phyloP scores from a whole-genome alignment of 1,139 yeast species.

The Candida buenavistaensis region DNA sequence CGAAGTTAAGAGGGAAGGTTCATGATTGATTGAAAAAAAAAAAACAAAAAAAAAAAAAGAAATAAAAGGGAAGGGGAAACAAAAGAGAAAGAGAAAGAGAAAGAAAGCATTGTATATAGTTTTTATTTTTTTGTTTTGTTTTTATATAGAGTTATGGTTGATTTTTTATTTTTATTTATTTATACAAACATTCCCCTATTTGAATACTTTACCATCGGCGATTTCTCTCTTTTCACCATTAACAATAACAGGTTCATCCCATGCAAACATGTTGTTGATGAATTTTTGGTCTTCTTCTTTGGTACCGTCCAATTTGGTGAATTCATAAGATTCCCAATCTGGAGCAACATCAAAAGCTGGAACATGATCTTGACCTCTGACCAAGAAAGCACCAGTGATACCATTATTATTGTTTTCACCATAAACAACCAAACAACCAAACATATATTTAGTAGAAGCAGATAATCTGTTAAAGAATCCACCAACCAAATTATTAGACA shows the following conservation, averaged over 20 bases:
- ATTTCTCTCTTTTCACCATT: slow-evolving; percentile 48
- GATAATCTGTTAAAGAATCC: slow-evolving; percentile 97
- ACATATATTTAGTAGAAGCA: slow-evolving; percentile 91
- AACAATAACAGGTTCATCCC: slow-evolving; percentile 51
- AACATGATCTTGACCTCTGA: slow-evolving; percentile 87
- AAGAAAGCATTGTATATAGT: slow-evolving; percentile 1
- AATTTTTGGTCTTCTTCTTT: slow-evolving; percentile 38
- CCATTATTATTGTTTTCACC: slow-evolving; percentile 99
- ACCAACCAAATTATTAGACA: slow-evolving; percentile 98
- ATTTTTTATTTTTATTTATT: too few species aligned
- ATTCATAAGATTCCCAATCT: slow-evolving; percentile 81
- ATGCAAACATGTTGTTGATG: slow-evolving; percentile 51
- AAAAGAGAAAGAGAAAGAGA: not conserved
- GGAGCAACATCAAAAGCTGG: slow-evolving; percentile 99
- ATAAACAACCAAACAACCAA: slow-evolving; percentile 91
- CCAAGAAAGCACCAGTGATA: slow-evolving; percentile 90
- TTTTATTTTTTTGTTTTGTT: too few species aligned
- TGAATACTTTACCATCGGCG: slow-evolving; percentile 54
- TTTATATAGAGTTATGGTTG: too few species aligned
- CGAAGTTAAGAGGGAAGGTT: slow-evolving; percentile 73
- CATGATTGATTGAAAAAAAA: slow-evolving; percentile 50
- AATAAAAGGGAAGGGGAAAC: not conserved
- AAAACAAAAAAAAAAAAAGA: not conserved
- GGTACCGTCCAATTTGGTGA: slow-evolving; percentile 44
- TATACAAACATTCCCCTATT: too few species aligned